A percentile compares a stretch with the other conserved stretches of the same genome.
These are phyloP conservation scores for Aureobasidium mangrovei DNA, from an alignment of 2,329 filamentous ascomycete genomes.

Conservation along the genomic window DNA sequence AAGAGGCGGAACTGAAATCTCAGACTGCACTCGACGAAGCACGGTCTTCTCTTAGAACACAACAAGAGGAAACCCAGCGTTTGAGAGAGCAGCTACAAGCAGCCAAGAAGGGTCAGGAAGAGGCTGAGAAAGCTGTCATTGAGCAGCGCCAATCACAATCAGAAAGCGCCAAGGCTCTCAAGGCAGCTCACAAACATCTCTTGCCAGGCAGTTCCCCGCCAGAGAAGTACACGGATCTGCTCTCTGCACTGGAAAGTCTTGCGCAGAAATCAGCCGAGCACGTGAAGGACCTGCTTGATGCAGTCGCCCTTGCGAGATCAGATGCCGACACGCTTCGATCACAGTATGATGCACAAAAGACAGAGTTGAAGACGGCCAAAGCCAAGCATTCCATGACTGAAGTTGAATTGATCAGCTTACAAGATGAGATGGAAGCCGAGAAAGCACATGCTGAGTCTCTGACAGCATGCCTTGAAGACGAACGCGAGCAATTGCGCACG, in stretches of 20 bases:
- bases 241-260: slow-evolving; percentile 37
- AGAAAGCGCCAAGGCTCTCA: slow-evolving; percentile 26
- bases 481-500: slow-evolving; percentile 58
- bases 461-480: slow-evolving; percentile 50
- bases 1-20: slow-evolving; percentile 46
- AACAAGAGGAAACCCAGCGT: slow-evolving; percentile 55
- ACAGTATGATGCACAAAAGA: slow-evolving; percentile 33
- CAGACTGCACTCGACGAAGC: slow-evolving; percentile 21
- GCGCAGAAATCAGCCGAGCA: slow-evolving; percentile 35
- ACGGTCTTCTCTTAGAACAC: slow-evolving; percentile 27
- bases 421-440: slow-evolving; percentile 39
- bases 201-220: slow-evolving; percentile 29
- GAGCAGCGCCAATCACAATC: slow-evolving; percentile 37
- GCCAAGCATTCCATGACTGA: slow-evolving; percentile 29
- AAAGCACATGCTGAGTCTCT: slow-evolving; percentile 40
- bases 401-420: slow-evolving; percentile 30
- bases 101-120: slow-evolving; percentile 21
- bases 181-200: slow-evolving; percentile 32
- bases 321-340: slow-evolving; percentile 36
- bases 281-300: slow-evolving; percentile 37
- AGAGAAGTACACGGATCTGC: slow-evolving; percentile 30
- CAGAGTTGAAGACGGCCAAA: slow-evolving; percentile 23
- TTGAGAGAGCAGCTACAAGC: slow-evolving; percentile 43
- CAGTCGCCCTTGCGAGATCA: slow-evolving; percentile 37
- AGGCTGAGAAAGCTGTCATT: slow-evolving; percentile 48